Evolutionary conservation across 2,329 filamentous ascomycete species (phyloP).

Genomic region (Hymenoscyphus albidus): DNA sequence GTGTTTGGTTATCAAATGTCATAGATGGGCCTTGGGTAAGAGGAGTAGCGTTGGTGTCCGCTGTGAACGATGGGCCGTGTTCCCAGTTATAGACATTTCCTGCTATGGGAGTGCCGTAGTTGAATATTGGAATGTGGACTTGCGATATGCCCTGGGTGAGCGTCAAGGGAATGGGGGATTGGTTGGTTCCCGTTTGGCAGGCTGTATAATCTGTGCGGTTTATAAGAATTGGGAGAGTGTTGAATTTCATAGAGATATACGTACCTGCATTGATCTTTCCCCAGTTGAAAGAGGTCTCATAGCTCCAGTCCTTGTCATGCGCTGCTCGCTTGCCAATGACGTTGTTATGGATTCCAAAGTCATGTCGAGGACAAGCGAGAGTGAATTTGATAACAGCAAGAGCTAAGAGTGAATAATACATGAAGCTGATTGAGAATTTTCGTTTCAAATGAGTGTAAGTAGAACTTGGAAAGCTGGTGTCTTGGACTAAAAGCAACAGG

Average conservation of each 20-base stretch:
- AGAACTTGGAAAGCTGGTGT: no score
- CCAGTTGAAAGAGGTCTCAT: constrained; percentile 41
- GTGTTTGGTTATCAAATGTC: constrained; percentile 44
- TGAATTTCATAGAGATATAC: background rate
- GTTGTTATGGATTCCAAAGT: constrained; percentile 12
- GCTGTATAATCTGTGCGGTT: constrained; percentile 37
- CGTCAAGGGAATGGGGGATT: constrained; percentile 46
- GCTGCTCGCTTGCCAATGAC: constrained; percentile 15
- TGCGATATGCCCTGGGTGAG: constrained; percentile 39
- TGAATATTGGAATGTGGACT: constrained; percentile 41
- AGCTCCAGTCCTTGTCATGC: constrained; percentile 31
- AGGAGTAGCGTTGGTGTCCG: constrained; percentile 34
- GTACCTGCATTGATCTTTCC: constrained; percentile 35
- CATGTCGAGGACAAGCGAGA: constrained; percentile 26
- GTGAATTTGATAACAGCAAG: constrained; percentile 13
- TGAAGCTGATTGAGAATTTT: background rate
- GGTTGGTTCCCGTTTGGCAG: constrained; percentile 48
- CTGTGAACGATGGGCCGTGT: constrained; percentile 44
- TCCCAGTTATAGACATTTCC: constrained; percentile 48
- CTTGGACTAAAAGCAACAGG: no score
- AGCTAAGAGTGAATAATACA: constrained; percentile 7
- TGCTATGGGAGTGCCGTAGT: constrained; percentile 37
- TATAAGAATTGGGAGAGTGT: constrained; percentile 6
- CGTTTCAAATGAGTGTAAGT: background rate
- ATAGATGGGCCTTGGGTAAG: constrained; percentile 40